A percentile compares a stretch with the other conserved stretches of the same genome.
Conservation (phyloP, 2,329 filamentous ascomycete genomes). For the Lasiodiplodia hormozganensis region DNA sequence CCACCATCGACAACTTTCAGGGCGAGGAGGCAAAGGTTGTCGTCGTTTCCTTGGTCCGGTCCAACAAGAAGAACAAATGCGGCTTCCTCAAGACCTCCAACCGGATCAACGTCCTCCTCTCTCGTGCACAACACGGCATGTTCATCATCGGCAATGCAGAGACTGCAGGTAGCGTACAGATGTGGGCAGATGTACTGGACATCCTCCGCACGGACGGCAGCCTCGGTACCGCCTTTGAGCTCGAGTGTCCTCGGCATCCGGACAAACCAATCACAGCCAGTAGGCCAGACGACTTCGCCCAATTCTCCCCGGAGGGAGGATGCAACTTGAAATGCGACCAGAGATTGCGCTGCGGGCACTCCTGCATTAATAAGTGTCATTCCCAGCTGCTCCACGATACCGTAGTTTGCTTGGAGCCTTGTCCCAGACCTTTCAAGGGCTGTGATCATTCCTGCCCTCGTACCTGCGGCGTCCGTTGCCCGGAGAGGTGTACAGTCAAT, state of each 20-base stretch:
- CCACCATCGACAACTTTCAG: slow-evolving; percentile 78
- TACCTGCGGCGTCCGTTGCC: slow-evolving; percentile 40
- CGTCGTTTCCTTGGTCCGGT: slow-evolving; percentile 73
- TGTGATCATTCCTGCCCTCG: slow-evolving; percentile 40
- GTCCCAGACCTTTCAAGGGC: slow-evolving; percentile 35
- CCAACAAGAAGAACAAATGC: slow-evolving; percentile 64
- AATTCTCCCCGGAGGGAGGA: slow-evolving; percentile 42
- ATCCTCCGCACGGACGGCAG: slow-evolving; percentile 52
- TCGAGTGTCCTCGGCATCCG: slow-evolving; percentile 41
- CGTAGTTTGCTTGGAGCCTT: slow-evolving; percentile 38
- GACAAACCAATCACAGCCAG: slow-evolving; percentile 36
- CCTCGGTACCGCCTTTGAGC: slow-evolving; percentile 34
- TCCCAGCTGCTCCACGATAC: slow-evolving; percentile 40
- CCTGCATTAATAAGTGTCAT: slow-evolving; percentile 40
- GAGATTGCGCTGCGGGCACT: slow-evolving; percentile 41
- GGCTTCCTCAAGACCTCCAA: slow-evolving; percentile 73
- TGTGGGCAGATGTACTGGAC: slow-evolving; percentile 68
- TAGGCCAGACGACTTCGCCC: slow-evolving; percentile 40
- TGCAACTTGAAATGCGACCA: slow-evolving; percentile 37
- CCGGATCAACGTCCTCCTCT: slow-evolving; percentile 73
- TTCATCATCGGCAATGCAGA: slow-evolving; percentile 73
- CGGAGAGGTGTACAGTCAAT: slow-evolving; percentile 34
- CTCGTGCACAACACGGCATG: slow-evolving; percentile 72
- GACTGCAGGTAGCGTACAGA: slow-evolving; percentile 63
- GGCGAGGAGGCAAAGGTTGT: slow-evolving; percentile 77